Base-by-base conservation (phyloP, 148 eudicot species). In the Camellia lanceoleosa region DNA sequence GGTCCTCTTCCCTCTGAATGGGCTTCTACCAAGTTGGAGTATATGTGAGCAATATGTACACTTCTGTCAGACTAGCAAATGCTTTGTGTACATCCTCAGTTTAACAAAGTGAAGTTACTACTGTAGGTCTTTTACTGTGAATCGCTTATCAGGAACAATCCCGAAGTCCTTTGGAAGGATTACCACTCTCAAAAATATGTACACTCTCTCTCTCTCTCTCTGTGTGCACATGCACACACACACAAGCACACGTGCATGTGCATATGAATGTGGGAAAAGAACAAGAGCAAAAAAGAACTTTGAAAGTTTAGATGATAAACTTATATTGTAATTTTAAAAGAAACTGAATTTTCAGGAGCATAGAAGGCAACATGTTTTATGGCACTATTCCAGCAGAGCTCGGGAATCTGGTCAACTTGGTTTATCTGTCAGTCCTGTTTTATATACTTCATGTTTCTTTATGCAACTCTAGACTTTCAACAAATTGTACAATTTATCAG, bases 131-230 rank as follows among this genome's bases (percentile, higher is more conserved):
- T 41, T 88, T 59, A 10, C 42, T 23, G 80, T 62, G 9, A 90
- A 90, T 80, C 87, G 90, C 54, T 81, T 90, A 75, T 89, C 91
- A 59, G 93, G 93, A 41, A 72, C 78, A 42, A 86, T 90, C 77
- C 93, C 93, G 44, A 56, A 61, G 30, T 84, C 82, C 79, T 67
- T 90, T 78, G 93, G 90, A 79, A 80, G 76, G 23, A 87, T 87
- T 47, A 81, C 84, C 43, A 77, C 84, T 16, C 89, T 90, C 44
- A 80, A 74, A 62, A 80, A 67, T 72, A 0, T 90, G 93, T 90
- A 85, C 73, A 85, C 42, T 19, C 23, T 71, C 38, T 46, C 72
- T 42, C 71, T 19, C 52, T 41, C 63, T 41, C 68, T 19, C n/a
- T 52, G 43, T 7, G 15, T 2, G 13, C 13, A 4, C 13, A 5